These are phyloP conservation scores for Gynandropsis gynandra DNA, from an alignment of 345 rosid species.

Conservation along the genomic window DNA sequence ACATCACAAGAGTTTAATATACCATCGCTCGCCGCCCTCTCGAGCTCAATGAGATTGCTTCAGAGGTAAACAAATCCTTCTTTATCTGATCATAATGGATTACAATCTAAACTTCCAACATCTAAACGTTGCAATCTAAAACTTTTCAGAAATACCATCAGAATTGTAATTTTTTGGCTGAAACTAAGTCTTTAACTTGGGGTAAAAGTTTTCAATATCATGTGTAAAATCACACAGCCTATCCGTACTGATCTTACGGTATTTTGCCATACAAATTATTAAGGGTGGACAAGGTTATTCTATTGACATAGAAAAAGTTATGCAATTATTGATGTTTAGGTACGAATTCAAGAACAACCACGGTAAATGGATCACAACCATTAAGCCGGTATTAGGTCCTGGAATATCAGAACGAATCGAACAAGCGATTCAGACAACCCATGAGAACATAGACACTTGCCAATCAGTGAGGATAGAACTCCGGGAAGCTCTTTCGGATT, in stretches of 20 bases:
- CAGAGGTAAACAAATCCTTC: slow-evolving; percentile 40
- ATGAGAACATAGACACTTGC: slow-evolving; percentile 39
- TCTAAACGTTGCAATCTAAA: neutral
- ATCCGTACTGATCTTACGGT: slow-evolving; percentile 18
- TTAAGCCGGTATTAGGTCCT: slow-evolving; percentile 71
- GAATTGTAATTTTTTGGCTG: neutral
- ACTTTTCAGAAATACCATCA: neutral
- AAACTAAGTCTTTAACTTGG: slow-evolving; percentile 4
- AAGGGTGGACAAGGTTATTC: no score
- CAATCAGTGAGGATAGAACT: slow-evolving; percentile 47
- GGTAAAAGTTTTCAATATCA: neutral
- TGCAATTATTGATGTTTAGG: no score
- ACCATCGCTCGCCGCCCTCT: slow-evolving; percentile 70
- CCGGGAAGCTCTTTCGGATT: slow-evolving; percentile 44
- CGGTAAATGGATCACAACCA: slow-evolving; percentile 56
- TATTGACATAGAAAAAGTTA: no score
- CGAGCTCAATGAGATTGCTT: slow-evolving; percentile 61
- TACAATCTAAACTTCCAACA: neutral
- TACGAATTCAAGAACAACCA: slow-evolving; percentile 81
- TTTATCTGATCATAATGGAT: neutral
- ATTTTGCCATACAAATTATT: no score
- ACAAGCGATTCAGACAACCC: slow-evolving; percentile 50
- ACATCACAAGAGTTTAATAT: slow-evolving; percentile 34
- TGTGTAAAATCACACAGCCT: neutral
- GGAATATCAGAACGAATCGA: slow-evolving; percentile 50